Percentiles rank a stretch among this genome's conserved stretches.
These are phyloP conservation scores for Platanthera guangdongensis DNA, from an alignment of 106 monocot genomes.

Conservation along the genomic window DNA sequence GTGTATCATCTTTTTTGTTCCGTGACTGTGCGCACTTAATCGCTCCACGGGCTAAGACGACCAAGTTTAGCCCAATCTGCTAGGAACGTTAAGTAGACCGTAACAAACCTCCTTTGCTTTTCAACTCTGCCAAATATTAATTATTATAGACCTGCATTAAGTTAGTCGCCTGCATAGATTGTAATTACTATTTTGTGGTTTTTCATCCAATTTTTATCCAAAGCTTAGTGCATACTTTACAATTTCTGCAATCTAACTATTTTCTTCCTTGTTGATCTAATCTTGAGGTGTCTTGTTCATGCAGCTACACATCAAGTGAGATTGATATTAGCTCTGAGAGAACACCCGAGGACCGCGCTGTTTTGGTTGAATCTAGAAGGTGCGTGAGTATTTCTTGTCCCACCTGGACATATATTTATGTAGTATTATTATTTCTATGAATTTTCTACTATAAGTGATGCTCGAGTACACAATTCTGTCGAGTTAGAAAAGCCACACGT, in stretches of 20 bases:
- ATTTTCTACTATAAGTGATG: neutral
- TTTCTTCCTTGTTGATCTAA: neutral
- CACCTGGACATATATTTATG: neutral
- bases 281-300: neutral
- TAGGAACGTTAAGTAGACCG: no score
- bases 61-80: no score
- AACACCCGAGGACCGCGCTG: constrained; percentile 35
- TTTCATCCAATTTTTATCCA: neutral
- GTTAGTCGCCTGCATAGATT: neutral
- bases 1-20: no score
- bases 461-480: neutral
- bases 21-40: no score
- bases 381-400: constrained; percentile 11
- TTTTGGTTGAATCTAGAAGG: constrained; percentile 58
- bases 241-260: neutral
- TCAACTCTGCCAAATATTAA: neutral
- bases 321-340: constrained; percentile 31
- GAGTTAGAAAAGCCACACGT: neutral
- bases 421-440: neutral
- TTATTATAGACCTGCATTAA: neutral
- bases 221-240: neutral
- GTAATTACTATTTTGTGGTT: neutral
- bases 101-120: neutral
- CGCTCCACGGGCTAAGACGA: no score
- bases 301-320: constrained; percentile 54